Evolutionary conservation across 2,329 filamentous ascomycete species (phyloP), one percentile per base, ranked within the genome.

Genomic region (Phyllosticta citribraziliensis): DNA sequence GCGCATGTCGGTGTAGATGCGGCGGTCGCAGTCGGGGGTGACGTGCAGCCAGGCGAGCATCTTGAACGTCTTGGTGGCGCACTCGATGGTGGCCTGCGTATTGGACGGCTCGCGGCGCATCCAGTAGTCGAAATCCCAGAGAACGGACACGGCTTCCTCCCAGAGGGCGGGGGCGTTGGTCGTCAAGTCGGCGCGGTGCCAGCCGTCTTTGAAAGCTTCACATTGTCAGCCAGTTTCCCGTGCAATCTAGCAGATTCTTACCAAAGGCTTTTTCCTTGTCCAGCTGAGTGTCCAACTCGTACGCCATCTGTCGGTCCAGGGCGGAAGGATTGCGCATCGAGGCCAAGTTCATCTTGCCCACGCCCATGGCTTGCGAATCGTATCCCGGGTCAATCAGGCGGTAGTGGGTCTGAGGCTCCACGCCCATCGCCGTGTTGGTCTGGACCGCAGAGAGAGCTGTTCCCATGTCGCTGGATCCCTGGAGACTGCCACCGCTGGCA

Each of bases 181-280:
- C 55, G 77, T 74, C 1, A 78, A 65, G 54, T 80, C 78, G 5
- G 71, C 77, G 5, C 71, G 68, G 61, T 80, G 78, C 69, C 77
- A 80, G 27, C 70, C 69, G 55, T 78, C 69, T 57, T 80, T 77
- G 67, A 78, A 76, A 8, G 68, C 68, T 73, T 24, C 4, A 50
- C 12, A 22, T 14, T 9, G 22, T 61, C 20, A 57, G 54, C 17
- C 17, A 11, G n/a, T 19, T 5, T 3, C 4, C 4, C 1, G 2
- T 2, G 9, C 8, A 10, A 17, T 3, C 8, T 9, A 12, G 3
- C 27, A 9, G 50, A 1, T 3, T 63, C 66, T 61, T 67, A 72
- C 70, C 67, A 69, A 67, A 73, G 12, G 71, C 69, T 60, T 72
- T 72, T 56, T 75, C 69, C 24, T 72, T 69, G 24, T 75, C 68